Evolutionary conservation across 306 rosid genomes (phyloP).

Genomic region (Bauhinia variegata): DNA sequence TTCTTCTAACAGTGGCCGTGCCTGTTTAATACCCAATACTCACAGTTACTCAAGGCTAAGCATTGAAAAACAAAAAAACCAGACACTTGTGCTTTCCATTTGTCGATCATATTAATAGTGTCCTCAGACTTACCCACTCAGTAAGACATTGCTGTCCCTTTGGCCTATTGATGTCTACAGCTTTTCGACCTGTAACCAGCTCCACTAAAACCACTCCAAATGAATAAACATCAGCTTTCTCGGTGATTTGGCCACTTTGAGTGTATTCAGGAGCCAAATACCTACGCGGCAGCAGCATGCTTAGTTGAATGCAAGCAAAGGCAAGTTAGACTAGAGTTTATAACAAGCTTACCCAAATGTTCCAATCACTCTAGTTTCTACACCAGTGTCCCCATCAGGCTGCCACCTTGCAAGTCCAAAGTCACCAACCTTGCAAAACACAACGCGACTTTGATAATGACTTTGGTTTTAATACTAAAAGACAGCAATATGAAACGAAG

Average conservation of each 20-base stretch:
- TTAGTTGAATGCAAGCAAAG: slow-evolving; percentile 22
- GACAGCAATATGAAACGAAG: not conserved
- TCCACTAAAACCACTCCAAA: slow-evolving; percentile 96
- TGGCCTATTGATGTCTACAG: slow-evolving; percentile 89
- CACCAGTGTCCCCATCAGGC: slow-evolving; percentile 95
- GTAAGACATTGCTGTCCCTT: slow-evolving; percentile 98
- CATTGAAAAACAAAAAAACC: not conserved
- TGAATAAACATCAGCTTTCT: slow-evolving; percentile 96
- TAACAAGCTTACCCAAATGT: slow-evolving; percentile 77
- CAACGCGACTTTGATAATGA: slow-evolving; percentile 29
- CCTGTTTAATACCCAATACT: slow-evolving; percentile 53
- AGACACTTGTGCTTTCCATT: slow-evolving; percentile 10
- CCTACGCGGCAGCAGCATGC: slow-evolving; percentile 44
- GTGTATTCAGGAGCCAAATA: slow-evolving; percentile 98
- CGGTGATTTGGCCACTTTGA: slow-evolving; percentile 98
- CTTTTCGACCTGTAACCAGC: slow-evolving; percentile 93
- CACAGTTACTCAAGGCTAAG: slow-evolving; percentile 1
- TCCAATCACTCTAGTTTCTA: slow-evolving; percentile 97
- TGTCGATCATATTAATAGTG: too few relatives aligned
- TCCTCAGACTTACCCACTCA: slow-evolving; percentile 76
- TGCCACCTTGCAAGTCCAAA: slow-evolving; percentile 99
- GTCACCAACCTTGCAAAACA: slow-evolving; percentile 82
- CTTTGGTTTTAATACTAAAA: not conserved
- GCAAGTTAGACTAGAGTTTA: slow-evolving; percentile 7
- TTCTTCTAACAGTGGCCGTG: slow-evolving; percentile 86